Percentiles rank a stretch among this genome's conserved stretches.
Conservation (phyloP, 768 basidiomycete species). For the Lactarius akahatsu region DNA sequence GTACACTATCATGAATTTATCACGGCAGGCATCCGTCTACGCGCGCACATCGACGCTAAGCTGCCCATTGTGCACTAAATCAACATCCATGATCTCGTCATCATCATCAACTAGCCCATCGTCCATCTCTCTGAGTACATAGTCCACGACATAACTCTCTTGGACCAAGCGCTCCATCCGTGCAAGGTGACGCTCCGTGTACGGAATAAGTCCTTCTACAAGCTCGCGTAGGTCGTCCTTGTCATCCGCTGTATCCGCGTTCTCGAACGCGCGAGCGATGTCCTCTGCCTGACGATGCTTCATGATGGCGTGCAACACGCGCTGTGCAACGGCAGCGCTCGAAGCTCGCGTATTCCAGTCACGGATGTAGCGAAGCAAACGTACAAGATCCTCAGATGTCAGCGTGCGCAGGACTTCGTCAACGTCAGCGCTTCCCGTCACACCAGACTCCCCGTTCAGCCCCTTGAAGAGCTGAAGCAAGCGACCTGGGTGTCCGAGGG, state of each 20-base stretch:
- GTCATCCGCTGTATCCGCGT: conserved; percentile 27
- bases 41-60: background rate
- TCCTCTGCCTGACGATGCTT: conserved; percentile 75
- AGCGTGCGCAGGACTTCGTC: conserved; percentile 82
- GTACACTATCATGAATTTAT: conserved; percentile 1
- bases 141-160: conserved; percentile 96
- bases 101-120: conserved; percentile 37
- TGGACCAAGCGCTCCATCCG: conserved; percentile 85
- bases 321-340: conserved; percentile 83
- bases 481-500: conserved; percentile 91
- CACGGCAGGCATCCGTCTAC: background rate
- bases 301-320: conserved; percentile 75
- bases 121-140: conserved; percentile 84
- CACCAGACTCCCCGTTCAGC: conserved; percentile 41
- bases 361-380: conserved; percentile 76
- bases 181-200: conserved; percentile 89
- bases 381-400: conserved; percentile 68
- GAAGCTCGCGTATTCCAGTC: conserved; percentile 97
- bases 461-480: conserved; percentile 76
- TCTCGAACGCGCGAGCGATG: conserved; percentile 61
- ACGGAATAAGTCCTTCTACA: conserved; percentile 85
- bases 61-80: conserved; percentile 3
- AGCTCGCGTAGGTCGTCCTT: conserved; percentile 58
- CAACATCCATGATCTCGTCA: conserved; percentile 30
- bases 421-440: conserved; percentile 71